These are phyloP conservation scores for Gnomoniopsis smithogilvyi DNA, from an alignment of 2,329 filamentous ascomycete genomes.

Conservation along the genomic window DNA sequence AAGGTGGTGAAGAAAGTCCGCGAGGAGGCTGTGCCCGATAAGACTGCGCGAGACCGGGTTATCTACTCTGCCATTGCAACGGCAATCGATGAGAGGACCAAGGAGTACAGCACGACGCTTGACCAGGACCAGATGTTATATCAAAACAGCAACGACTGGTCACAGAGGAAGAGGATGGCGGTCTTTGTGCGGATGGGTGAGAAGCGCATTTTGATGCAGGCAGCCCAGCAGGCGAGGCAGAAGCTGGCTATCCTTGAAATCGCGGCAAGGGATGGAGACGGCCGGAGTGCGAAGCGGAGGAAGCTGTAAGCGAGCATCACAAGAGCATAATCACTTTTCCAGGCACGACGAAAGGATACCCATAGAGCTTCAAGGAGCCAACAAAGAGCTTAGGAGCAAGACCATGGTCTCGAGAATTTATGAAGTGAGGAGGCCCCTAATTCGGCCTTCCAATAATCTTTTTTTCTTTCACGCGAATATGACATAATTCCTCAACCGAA, in stretches of 20 bases:
- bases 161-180: conserved; percentile 25
- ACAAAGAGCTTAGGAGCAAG: neutral
- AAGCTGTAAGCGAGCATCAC: conserved; percentile 8
- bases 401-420: neutral
- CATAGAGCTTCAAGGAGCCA: neutral
- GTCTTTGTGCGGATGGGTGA: conserved; percentile 33
- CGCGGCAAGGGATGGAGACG: conserved; percentile 19
- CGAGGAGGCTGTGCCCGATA: conserved; percentile 42
- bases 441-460: neutral
- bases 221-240: conserved; percentile 21
- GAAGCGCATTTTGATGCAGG: conserved; percentile 30
- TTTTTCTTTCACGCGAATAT: neutral
- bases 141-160: conserved; percentile 4
- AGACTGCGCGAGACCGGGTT: conserved; percentile 46
- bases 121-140: conserved; percentile 25
- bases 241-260: conserved; percentile 18
- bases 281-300: conserved; percentile 25
- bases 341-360: conserved; percentile 11
- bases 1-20: conserved; percentile 46
- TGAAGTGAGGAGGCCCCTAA: neutral
- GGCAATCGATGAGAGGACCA: conserved; percentile 24
- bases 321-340: neutral
- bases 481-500: neutral
- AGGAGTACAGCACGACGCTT: conserved; percentile 27
- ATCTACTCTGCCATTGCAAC: conserved; percentile 36